A percentile compares a stretch with the other conserved stretches of the same genome.
Evolutionary conservation across 2,329 filamentous ascomycete species (phyloP).

Genomic region (Alternaria sp.): DNA sequence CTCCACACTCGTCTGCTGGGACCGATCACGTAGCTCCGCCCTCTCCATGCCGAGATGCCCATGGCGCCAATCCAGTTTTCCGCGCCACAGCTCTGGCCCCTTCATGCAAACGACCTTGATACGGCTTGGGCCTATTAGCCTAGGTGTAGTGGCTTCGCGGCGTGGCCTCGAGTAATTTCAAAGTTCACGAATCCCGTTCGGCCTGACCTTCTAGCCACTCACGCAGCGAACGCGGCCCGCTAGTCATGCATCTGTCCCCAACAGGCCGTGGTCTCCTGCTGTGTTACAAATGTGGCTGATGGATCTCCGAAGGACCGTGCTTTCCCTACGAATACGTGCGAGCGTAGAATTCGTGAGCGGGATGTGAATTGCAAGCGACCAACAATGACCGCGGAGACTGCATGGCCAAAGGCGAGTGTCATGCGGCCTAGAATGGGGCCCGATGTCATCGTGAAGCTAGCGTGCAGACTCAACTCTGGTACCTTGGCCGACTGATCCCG

Average conservation of each 20-base stretch:
- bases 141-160: neutral
- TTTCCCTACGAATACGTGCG: neutral
- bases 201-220: neutral
- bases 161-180: neutral
- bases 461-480: neutral
- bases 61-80: slow-evolving; percentile 1
- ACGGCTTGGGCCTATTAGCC: neutral
- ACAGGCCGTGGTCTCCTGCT: neutral
- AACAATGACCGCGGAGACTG: neutral
- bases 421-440: neutral
- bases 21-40: slow-evolving; percentile 6
- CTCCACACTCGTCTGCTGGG: slow-evolving; percentile 1
- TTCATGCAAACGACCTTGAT: neutral
- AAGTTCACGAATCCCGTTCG: neutral
- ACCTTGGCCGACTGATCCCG: neutral
- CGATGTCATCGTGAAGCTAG: neutral
- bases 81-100: slow-evolving; percentile 10
- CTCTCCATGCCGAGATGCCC: slow-evolving; percentile 1
- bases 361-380: neutral
- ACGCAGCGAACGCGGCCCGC: neutral
- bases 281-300: slow-evolving; percentile 3
- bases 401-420: neutral
- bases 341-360: neutral
- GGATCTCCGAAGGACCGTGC: neutral
- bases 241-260: neutral